phyloP scores from a whole-genome alignment of 208 protist species.

The Strigomonas culicis region DNA sequence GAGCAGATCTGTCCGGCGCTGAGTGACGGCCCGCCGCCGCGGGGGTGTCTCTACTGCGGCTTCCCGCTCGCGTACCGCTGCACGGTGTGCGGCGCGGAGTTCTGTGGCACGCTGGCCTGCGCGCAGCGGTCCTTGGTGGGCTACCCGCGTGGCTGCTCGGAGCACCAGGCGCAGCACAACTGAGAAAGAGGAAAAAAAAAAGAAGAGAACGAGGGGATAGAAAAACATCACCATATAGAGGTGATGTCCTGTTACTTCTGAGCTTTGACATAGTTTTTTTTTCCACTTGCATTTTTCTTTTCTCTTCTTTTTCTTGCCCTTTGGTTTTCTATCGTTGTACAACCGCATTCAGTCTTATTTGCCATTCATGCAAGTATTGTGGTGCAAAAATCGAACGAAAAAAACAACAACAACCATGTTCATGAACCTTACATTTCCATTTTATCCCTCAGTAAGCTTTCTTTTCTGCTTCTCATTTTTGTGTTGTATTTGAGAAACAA shows the following conservation, averaged over 20 bases:
- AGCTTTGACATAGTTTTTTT: slow-evolving; percentile 9
- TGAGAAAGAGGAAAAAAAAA: not conserved
- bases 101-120: slow-evolving; percentile 56
- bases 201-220: too few species aligned
- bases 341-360: not conserved
- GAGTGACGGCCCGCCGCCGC: slow-evolving; percentile 15
- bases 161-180: slow-evolving; percentile 27
- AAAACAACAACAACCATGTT: not conserved
- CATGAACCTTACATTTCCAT: too few species aligned
- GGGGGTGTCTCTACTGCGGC: slow-evolving; percentile 44
- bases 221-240: too few species aligned
- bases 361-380: not conserved
- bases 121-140: slow-evolving; percentile 30
- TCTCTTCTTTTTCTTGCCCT: not conserved
- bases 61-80: slow-evolving; percentile 46
- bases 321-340: slow-evolving; percentile 5
- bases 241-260: too few species aligned
- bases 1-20: slow-evolving; percentile 28
- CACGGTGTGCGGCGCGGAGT: slow-evolving; percentile 65
- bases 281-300: not conserved
- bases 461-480: not conserved
- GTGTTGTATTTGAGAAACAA: not conserved
- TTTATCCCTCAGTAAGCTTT: not conserved
- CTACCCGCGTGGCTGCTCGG: slow-evolving; percentile 60
- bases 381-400: not conserved